Evolutionary conservation across 495 filamentous ascomycete genomes (phyloP).

Genomic region (Apodospora peruviana): DNA sequence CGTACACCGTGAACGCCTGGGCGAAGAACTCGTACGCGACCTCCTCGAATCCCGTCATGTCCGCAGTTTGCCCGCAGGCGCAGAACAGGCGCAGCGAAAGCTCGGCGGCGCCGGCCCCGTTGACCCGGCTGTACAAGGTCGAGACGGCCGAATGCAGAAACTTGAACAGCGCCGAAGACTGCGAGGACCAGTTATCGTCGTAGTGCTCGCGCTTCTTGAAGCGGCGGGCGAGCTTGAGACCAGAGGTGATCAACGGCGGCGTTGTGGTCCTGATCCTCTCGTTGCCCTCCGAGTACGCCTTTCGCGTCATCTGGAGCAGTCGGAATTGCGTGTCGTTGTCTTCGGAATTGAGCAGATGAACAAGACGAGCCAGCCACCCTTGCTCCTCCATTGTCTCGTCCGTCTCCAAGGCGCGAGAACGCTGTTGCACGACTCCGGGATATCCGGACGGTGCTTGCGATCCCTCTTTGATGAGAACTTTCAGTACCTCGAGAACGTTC

Average conservation of each 20-base stretch:
- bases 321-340: conserved; percentile 93
- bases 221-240: conserved; percentile 81
- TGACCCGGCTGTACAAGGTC: conserved; percentile 82
- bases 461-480: conserved; percentile 89
- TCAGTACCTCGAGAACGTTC: conserved; percentile 78
- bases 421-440: conserved; percentile 67
- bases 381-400: conserved; percentile 98
- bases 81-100: conserved; percentile 83
- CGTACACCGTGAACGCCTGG: conserved; percentile 96
- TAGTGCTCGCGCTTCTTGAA: conserved; percentile 91
- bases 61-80: conserved; percentile 86
- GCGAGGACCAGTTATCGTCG: conserved; percentile 89
- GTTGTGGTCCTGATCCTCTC: conserved; percentile 94
- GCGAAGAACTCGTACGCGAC: conserved; percentile 98
- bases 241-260: conserved; percentile 84
- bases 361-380: conserved; percentile 87
- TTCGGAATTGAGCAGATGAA: conserved; percentile 76
- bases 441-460: conserved; percentile 79
- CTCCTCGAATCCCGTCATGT: conserved; percentile 89
- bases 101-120: conserved; percentile 69
- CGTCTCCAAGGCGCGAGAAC: conserved; percentile 61
- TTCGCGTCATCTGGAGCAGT: conserved; percentile 82
- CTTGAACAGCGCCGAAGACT: conserved; percentile 84
- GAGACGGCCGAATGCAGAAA: conserved; percentile 87
- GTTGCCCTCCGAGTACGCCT: conserved; percentile 86